These are phyloP conservation scores for Pestalotiopsis fici DNA, from an alignment of 2,329 filamentous ascomycete species.

Conservation along the genomic window DNA sequence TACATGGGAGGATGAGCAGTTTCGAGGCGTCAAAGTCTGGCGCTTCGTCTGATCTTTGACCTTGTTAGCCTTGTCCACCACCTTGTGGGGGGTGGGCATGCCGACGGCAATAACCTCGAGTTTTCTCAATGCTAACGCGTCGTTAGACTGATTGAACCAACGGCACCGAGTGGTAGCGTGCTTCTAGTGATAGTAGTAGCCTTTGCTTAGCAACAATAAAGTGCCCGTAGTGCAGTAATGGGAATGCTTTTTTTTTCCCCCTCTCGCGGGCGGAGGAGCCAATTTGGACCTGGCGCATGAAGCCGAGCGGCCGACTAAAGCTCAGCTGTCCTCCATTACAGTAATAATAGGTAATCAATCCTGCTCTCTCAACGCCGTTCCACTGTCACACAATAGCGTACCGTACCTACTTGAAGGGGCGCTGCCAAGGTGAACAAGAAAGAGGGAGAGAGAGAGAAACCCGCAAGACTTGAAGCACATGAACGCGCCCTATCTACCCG, in stretches of 20 bases:
- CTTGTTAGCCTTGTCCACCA: neutral
- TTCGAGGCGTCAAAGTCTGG: conserved; percentile 2
- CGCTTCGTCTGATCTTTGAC: neutral
- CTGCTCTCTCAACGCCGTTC: neutral
- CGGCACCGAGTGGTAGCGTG: neutral
- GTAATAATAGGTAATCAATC: neutral
- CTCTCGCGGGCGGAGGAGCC: neutral
- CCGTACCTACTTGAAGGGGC: neutral
- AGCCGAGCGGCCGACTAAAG: neutral
- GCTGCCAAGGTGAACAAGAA: too few relatives aligned
- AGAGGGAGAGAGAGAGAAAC: too few relatives aligned
- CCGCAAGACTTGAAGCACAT: too few relatives aligned
- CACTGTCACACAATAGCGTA: neutral
- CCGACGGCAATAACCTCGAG: neutral
- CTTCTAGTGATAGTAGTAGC: neutral
- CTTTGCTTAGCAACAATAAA: too few relatives aligned
- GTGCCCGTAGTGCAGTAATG: neutral
- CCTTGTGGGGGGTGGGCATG: neutral
- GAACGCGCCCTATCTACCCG: too few relatives aligned
- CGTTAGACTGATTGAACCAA: neutral
- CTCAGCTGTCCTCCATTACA: neutral
- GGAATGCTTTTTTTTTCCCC: neutral
- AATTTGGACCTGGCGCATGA: neutral
- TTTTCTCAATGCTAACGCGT: neutral
- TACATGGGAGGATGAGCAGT: neutral